These are phyloP conservation scores for Phytophthora sp. DNA, from an alignment of 352 stramenopile species.

Conservation along the genomic window DNA sequence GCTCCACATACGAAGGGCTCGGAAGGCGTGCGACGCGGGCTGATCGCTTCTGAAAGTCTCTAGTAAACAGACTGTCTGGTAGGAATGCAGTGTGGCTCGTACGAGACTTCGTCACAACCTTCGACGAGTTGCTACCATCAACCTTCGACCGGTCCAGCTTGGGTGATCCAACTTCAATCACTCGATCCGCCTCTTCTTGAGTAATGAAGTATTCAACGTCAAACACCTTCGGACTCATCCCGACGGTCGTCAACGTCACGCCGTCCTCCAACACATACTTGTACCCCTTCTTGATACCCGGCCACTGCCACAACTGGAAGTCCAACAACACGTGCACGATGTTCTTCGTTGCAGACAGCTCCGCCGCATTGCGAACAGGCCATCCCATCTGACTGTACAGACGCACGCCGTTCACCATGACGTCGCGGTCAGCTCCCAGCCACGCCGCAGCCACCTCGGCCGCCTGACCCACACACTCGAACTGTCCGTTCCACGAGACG, in stretches of 20 bases:
- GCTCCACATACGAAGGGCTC: conserved; percentile 70
- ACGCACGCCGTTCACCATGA: conserved; percentile 73
- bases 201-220: conserved; percentile 77
- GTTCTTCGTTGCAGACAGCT: conserved; percentile 58
- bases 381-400: conserved; percentile 76
- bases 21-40: conserved; percentile 68
- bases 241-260: conserved; percentile 73
- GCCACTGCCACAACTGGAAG: conserved; percentile 87
- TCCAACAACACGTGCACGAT: conserved; percentile 83
- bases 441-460: conserved; percentile 52
- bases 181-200: conserved; percentile 55
- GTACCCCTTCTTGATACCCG: conserved; percentile 80
- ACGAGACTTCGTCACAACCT: conserved; percentile 62
- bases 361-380: conserved; percentile 50
- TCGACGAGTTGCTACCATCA: conserved; percentile 66
- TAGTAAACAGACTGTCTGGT: conserved; percentile 64
- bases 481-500: conserved; percentile 80
- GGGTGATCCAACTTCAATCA: conserved; percentile 61
- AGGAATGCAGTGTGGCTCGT: conserved; percentile 88
- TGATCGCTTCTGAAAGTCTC: conserved; percentile 74
- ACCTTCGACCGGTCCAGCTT: conserved; percentile 73
- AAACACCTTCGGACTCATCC: conserved; percentile 73
- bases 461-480: conserved; percentile 55
- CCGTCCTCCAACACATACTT: conserved; percentile 76
- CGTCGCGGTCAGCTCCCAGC: conserved; percentile 73